A percentile compares a stretch with the other conserved stretches of the same genome.
phyloP scores from a whole-genome alignment of 495 filamentous ascomycete genomes.

The Penicillium chermesinum region DNA sequence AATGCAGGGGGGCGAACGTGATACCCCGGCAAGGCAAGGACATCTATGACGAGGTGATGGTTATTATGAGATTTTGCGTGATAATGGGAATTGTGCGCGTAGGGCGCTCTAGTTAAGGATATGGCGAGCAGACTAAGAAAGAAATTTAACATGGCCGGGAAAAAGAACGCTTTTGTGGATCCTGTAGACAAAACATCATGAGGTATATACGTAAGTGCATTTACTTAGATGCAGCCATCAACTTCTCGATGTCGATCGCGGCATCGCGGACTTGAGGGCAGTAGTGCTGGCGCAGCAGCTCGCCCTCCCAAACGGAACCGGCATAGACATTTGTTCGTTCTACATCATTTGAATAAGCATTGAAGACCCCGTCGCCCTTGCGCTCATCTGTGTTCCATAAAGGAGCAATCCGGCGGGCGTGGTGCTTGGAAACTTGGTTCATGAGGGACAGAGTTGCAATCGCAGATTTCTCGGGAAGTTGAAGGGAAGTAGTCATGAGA shows the following conservation, averaged over 20 bases:
- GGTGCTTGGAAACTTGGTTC: conserved; percentile 64
- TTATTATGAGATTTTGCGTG: too few relatives aligned
- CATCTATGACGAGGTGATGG: too few relatives aligned
- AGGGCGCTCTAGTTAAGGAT: too few relatives aligned
- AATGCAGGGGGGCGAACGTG: too few relatives aligned
- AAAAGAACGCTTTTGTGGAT: conserved; percentile 5
- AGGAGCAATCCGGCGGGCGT: conserved; percentile 62
- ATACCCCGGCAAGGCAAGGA: too few relatives aligned
- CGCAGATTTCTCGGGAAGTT: conserved; percentile 82
- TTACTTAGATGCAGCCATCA: conserved; percentile 36
- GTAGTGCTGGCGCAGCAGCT: conserved; percentile 79
- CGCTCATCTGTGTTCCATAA: conserved; percentile 88
- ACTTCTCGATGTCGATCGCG: conserved; percentile 66
- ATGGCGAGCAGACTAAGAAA: neutral
- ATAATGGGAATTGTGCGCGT: too few relatives aligned
- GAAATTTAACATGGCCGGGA: neutral
- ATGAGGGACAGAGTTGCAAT: conserved; percentile 71
- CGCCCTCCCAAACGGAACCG: conserved; percentile 87
- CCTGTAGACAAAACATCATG: conserved; percentile 1
- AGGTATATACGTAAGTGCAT: conserved; percentile 11
- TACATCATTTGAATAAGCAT: conserved; percentile 50
- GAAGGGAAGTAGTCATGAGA: conserved; percentile 72
- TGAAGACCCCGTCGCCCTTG: conserved; percentile 71
- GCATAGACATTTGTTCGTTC: conserved; percentile 87
- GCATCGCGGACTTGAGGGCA: conserved; percentile 78